A percentile compares a stretch with the other conserved stretches of the same genome.
These are phyloP conservation scores for Ensete glaucum DNA, from an alignment of 176 grass and related monocot genomes.

Conservation along the genomic window DNA sequence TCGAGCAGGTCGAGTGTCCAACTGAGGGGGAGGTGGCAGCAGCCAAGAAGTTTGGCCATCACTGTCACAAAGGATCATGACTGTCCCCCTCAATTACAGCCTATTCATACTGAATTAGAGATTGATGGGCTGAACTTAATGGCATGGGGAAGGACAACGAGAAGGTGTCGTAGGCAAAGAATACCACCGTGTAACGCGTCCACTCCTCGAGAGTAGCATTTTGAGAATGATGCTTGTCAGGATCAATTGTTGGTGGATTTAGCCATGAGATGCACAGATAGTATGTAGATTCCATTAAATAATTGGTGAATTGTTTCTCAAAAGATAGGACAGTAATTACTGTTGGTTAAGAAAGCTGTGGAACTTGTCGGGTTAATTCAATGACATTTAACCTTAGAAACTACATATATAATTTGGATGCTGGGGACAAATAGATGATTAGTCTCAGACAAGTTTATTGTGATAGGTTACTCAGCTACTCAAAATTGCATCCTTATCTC, in stretches of 20 bases:
- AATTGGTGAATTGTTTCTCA: not conserved
- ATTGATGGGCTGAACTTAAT: constrained; percentile 1
- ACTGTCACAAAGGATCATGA: not conserved
- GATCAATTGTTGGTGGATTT: not conserved
- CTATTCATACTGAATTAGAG: constrained; percentile 8
- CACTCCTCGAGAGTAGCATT: not conserved
- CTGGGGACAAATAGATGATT: no score
- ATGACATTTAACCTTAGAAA: no score
- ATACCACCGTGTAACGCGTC: not conserved
- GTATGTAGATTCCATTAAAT: not conserved
- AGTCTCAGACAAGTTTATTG: no score
- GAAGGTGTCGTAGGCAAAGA: constrained; percentile 19
- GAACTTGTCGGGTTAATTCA: no score
- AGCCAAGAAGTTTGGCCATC: constrained; percentile 21
- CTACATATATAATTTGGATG: no score
- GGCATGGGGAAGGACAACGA: constrained; percentile 24
- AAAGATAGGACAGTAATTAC: not conserved
- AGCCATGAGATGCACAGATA: not conserved
- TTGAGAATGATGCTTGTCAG: not conserved
- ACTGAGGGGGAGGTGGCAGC: constrained; percentile 36
- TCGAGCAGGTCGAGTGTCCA: constrained; percentile 8
- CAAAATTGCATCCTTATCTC: no score
- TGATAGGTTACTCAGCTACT: no score
- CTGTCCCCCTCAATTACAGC: not conserved
- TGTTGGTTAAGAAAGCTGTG: no score